These are phyloP conservation scores for Vaccinium darrowii DNA, from an alignment of 148 eudicot genomes.

Conservation along the genomic window DNA sequence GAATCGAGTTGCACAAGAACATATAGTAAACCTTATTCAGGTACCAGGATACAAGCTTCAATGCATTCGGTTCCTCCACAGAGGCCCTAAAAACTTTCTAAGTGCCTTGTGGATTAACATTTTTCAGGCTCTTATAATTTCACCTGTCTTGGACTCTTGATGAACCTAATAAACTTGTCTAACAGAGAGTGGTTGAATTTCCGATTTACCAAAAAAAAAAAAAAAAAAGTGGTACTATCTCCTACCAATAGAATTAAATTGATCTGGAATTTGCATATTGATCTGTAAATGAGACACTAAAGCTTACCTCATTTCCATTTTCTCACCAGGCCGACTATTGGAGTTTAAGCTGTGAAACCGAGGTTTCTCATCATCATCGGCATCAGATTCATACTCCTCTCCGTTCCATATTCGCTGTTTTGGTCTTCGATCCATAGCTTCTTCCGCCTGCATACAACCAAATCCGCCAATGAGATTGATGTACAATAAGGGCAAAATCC, in stretches of 20 bases:
- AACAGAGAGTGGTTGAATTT: no score
- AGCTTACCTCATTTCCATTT: conserved; percentile 32
- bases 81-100: background rate
- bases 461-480: background rate
- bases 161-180: background rate
- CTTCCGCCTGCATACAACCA: conserved; percentile 44
- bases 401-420: conserved; percentile 77
- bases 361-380: conserved; percentile 43
- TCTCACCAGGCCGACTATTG: conserved; percentile 13
- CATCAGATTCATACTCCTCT: conserved; percentile 69
- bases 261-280: background rate
- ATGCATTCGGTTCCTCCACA: background rate
- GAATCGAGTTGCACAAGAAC: background rate
- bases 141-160: background rate
- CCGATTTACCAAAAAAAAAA: no score
- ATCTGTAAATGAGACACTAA: background rate
- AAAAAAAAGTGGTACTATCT: no score
- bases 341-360: conserved; percentile 23
- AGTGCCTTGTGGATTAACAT: background rate
- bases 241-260: background rate
- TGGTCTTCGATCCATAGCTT: conserved; percentile 54
- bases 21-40: background rate
- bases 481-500: background rate
- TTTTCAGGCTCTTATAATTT: background rate
- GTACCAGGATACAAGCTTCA: background rate